A percentile compares a stretch with the other conserved stretches of the same genome.
phyloP scores from a whole-genome alignment of 257 asterid species.

The Solanum chiquidenum region DNA sequence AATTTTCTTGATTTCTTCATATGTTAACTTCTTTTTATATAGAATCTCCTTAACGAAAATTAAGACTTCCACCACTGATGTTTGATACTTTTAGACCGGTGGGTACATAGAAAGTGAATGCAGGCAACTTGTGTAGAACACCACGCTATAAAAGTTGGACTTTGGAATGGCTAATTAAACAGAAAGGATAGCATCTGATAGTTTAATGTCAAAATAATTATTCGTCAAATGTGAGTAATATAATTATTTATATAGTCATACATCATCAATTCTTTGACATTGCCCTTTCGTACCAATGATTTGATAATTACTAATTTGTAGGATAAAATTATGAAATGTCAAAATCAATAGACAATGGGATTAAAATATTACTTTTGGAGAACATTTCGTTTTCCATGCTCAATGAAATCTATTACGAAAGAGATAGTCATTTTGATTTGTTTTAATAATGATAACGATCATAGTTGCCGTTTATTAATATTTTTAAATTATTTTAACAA shows the following conservation, averaged over 20 bases:
- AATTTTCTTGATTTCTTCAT: too few species aligned
- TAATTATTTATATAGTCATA: neutral
- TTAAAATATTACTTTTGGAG: neutral
- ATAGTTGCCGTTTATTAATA: too few species aligned
- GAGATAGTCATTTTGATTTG: too few species aligned
- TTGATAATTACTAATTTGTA: neutral
- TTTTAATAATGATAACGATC: too few species aligned
- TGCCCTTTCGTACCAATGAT: neutral
- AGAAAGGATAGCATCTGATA: neutral
- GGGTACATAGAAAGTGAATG: neutral
- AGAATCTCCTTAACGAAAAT: too few species aligned
- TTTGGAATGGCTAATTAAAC: neutral
- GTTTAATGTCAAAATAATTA: neutral
- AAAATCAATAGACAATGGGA: neutral
- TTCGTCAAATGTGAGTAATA: neutral
- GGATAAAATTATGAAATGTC: neutral
- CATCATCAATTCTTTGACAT: neutral
- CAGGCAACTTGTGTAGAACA: neutral
- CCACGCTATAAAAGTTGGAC: neutral
- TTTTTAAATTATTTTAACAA: too few species aligned
- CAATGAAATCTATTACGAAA: neutral
- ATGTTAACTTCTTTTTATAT: too few species aligned
- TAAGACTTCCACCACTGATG: too few species aligned
- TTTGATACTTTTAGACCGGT: neutral
- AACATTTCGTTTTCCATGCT: too few species aligned